Conservation (phyloP, 495 filamentous ascomycete species). For the Annulohypoxylon stygium region DNA sequence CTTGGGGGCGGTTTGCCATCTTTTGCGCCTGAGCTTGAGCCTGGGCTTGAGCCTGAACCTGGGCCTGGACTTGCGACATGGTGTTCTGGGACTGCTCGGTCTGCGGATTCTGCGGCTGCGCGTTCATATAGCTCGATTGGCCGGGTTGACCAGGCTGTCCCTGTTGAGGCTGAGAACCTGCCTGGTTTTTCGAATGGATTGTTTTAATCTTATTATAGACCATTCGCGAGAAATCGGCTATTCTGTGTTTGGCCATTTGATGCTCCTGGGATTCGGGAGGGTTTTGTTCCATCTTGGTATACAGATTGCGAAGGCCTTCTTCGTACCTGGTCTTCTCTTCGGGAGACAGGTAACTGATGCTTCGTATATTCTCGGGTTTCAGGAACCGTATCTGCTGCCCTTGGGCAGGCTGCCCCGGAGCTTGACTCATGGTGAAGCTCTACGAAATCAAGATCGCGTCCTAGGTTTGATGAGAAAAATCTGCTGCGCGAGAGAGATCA, state of each 20-base stretch:
- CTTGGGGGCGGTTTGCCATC: slow-evolving; percentile 43
- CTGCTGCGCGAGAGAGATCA: background rate
- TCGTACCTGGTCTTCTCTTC: slow-evolving; percentile 77
- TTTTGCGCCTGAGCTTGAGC: slow-evolving; percentile 26
- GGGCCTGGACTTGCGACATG: slow-evolving; percentile 1
- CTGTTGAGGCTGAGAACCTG: slow-evolving; percentile 30
- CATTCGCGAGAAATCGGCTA: slow-evolving; percentile 74
- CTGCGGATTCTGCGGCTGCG: slow-evolving; percentile 39
- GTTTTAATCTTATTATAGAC: slow-evolving; percentile 69
- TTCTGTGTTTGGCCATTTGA: slow-evolving; percentile 71
- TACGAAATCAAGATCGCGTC: background rate
- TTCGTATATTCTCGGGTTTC: slow-evolving; percentile 63
- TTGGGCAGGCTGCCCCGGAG: slow-evolving; percentile 51
- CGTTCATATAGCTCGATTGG: slow-evolving; percentile 17
- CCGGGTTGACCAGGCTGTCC: slow-evolving; percentile 26
- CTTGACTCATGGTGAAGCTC: slow-evolving; percentile 53
- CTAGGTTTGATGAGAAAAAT: background rate
- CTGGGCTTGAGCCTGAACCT: slow-evolving; percentile 5
- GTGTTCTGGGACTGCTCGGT: slow-evolving; percentile 35
- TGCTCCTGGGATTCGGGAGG: slow-evolving; percentile 69
- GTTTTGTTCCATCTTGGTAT: slow-evolving; percentile 71
- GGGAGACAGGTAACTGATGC: slow-evolving; percentile 59
- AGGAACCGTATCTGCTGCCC: slow-evolving; percentile 47
- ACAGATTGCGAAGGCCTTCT: slow-evolving; percentile 70
- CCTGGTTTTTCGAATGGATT: slow-evolving; percentile 40